Evolutionary conservation across 352 stramenopile genomes (phyloP), one percentile per base, ranked within the genome.

Genomic region (Pythium biforme): DNA sequence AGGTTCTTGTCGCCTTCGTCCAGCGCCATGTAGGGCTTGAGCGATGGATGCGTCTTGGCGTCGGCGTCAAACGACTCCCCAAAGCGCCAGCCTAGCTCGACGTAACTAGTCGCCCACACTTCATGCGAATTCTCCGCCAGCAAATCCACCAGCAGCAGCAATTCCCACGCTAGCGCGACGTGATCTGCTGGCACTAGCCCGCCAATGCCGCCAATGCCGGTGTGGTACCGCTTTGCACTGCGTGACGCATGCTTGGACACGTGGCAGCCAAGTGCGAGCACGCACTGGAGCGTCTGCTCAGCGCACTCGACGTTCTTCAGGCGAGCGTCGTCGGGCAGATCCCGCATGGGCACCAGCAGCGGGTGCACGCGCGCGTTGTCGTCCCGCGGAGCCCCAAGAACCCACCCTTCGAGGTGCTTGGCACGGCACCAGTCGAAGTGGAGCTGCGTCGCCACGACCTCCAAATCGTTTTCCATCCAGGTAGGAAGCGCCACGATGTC

Each of bases 111-210:
- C 4, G 82, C 79, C 82, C 82, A 92, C 23, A 89, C 76, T 55
- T 89, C 80, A 43, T 92, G 79, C 27, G 80, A 73, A 62, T 89
- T 89, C 59, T 89, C 78, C 14, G 79, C 81, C 0, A 92, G 68
- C 20, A 89, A 45, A 68, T 92, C 82, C 14, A 89, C 64, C 22
- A 91, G 73, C 66, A 91, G 73, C 53, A 89, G 57, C 51, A 87
- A 59, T 22, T 91, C 73, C 74, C 82, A 89, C 23, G 77, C 77
- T 14, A 91, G 64, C 3, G 69, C 52, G 23, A 83, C 65, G 17
- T 74, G 61, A 11, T 81, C 70, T 0, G 65, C 62, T 37, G 43
- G 55, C 22, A 89, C 73, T 17, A 64, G n/a, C 6, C 37, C 37
- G 14, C 37, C 37, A 4, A 1, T 3, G 34, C 12, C 6, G 14